A percentile compares a stretch with the other conserved stretches of the same genome.
These are phyloP conservation scores for Coniochaeta hoffmannii DNA, from an alignment of 2,329 filamentous ascomycete species.

Conservation along the genomic window DNA sequence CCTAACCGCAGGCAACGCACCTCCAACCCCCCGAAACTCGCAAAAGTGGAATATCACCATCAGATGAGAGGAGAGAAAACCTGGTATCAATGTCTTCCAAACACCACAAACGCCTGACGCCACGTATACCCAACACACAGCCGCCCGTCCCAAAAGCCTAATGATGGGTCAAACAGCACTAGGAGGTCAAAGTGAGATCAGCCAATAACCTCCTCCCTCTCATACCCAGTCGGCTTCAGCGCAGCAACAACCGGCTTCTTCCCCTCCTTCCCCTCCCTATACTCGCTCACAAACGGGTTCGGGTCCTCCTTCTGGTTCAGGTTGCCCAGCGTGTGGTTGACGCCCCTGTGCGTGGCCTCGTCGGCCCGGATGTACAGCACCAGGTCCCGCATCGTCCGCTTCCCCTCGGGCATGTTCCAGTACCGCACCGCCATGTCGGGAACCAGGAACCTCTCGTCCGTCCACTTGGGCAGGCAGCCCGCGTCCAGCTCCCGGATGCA, in stretches of 20 bases:
- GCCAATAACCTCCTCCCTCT: slow-evolving; percentile 69
- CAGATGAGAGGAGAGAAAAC: background rate
- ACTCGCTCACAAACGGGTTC: slow-evolving; percentile 83
- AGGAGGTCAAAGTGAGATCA: too few relatives aligned
- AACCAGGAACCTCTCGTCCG: slow-evolving; percentile 58
- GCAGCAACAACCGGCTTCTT: slow-evolving; percentile 59
- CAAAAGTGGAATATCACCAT: background rate
- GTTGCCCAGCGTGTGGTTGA: slow-evolving; percentile 92
- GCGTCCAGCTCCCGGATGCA: slow-evolving; percentile 80
- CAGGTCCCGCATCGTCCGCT: slow-evolving; percentile 76
- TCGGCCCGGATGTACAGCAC: slow-evolving; percentile 69
- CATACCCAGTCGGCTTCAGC: slow-evolving; percentile 65
- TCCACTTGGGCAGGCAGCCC: slow-evolving; percentile 79
- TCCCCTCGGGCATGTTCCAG: slow-evolving; percentile 86
- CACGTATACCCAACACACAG: too few relatives aligned
- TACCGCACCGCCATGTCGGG: slow-evolving; percentile 88
- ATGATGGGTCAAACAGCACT: background rate
- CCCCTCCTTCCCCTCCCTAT: slow-evolving; percentile 52
- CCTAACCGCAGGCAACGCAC: background rate
- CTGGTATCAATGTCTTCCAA: background rate
- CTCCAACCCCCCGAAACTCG: background rate
- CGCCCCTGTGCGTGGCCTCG: slow-evolving; percentile 83
- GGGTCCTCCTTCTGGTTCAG: slow-evolving; percentile 79
- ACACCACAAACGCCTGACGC: background rate
- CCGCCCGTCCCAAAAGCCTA: background rate